A percentile compares a stretch with the other conserved stretches of the same genome.
Evolutionary conservation across 495 filamentous ascomycete genomes (phyloP).

Genomic region (Penicillium salamii): DNA sequence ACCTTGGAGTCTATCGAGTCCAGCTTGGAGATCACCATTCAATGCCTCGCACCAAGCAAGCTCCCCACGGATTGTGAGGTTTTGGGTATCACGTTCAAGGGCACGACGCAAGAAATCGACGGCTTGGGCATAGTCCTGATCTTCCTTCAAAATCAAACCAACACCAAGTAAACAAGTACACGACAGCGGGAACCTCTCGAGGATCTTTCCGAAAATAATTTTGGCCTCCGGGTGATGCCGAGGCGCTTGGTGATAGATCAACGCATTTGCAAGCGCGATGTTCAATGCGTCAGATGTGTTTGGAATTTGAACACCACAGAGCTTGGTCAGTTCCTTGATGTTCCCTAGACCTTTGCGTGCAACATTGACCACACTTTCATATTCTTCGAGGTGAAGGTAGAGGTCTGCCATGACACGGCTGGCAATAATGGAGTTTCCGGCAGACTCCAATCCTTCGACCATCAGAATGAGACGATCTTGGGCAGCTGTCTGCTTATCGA

Average conservation of each 20-base stretch:
- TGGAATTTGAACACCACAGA: constrained; percentile 62
- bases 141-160: constrained; percentile 86
- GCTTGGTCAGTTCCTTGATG: constrained; percentile 54
- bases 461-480: constrained; percentile 78
- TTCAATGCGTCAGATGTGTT: constrained; percentile 71
- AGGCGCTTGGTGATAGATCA: constrained; percentile 85
- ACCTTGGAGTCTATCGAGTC: constrained; percentile 62
- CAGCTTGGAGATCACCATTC: constrained; percentile 66
- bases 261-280: constrained; percentile 71
- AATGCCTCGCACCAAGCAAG: constrained; percentile 86
- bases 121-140: constrained; percentile 79
- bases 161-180: constrained; percentile 84
- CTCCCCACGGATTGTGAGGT: constrained; percentile 76
- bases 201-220: constrained; percentile 71
- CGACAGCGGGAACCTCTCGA: constrained; percentile 66
- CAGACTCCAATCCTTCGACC: constrained; percentile 73
- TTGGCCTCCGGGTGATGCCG: constrained; percentile 87
- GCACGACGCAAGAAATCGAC: constrained; percentile 75
- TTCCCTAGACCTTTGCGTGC: constrained; percentile 68
- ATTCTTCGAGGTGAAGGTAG: constrained; percentile 81
- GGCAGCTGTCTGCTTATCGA: constrained; percentile 49
- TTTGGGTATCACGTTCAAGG: constrained; percentile 62
- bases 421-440: constrained; percentile 71
- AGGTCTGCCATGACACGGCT: constrained; percentile 83
- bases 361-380: constrained; percentile 77